Evolutionary conservation across 768 basidiomycete species (phyloP).

Genomic region (Russula lepida): DNA sequence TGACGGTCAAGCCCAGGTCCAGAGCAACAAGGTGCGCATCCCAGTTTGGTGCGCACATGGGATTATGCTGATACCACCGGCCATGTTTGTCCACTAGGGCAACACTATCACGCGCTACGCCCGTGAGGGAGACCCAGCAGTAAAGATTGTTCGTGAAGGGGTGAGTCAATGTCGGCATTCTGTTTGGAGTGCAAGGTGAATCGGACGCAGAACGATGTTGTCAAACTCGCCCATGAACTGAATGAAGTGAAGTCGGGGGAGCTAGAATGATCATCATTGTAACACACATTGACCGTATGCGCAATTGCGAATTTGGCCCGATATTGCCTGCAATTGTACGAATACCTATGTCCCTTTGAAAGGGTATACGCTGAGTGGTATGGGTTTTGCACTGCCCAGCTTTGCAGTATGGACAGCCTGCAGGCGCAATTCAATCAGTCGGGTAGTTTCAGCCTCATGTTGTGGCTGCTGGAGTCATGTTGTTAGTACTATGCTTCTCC

Average conservation of each 20-base stretch:
- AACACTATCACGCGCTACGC: conserved; percentile 39
- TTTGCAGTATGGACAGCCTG: not conserved
- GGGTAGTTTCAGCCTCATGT: not conserved
- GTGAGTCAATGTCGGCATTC: conserved; percentile 27
- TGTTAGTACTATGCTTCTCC: not conserved
- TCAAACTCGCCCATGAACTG: conserved; percentile 44
- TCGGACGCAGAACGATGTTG: conserved; percentile 37
- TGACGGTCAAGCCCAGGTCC: conserved; percentile 37
- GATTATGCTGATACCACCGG: not conserved
- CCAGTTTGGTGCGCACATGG: not conserved
- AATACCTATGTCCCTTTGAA: not conserved
- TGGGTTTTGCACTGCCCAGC: not conserved
- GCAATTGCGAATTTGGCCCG: not conserved
- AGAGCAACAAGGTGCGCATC: conserved; percentile 35
- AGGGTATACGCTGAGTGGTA: not conserved
- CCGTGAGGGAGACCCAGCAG: conserved; percentile 40
- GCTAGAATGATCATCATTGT: conserved; percentile 2
- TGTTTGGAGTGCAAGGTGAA: not conserved
- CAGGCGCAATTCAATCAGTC: not conserved
- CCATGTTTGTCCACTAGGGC: conserved; percentile 24
- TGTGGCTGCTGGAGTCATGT: not conserved
- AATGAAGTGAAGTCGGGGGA: conserved; percentile 34
- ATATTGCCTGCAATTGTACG: not conserved
- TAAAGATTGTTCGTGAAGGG: conserved; percentile 38
- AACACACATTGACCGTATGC: not conserved